These are phyloP conservation scores for Pinus tabuliformis DNA, from an alignment of 75 land plant species.

Conservation along the genomic window DNA sequence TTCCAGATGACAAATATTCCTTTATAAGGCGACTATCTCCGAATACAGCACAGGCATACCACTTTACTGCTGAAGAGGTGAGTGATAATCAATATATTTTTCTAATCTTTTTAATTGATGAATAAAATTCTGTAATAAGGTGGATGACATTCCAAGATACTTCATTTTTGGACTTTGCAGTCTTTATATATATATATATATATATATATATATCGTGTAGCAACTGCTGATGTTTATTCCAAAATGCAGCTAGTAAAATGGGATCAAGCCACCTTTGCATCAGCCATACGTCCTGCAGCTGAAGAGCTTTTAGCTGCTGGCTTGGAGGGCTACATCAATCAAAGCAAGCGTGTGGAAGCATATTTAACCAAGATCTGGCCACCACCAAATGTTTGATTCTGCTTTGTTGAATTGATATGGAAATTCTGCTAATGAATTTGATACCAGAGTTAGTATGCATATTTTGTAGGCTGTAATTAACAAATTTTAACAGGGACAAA, in stretches of 20 bases:
- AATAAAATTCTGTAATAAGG: background rate
- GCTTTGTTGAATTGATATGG: too few relatives aligned
- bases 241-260: constrained; percentile 59
- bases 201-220: background rate
- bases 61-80: constrained; percentile 78
- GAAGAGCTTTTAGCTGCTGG: constrained; percentile 76
- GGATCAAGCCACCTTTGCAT: constrained; percentile 78
- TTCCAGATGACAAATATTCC: constrained; percentile 80
- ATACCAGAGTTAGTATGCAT: too few relatives aligned
- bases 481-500: too few relatives aligned
- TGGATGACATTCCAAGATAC: background rate
- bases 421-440: too few relatives aligned
- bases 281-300: constrained; percentile 76
- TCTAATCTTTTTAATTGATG: background rate
- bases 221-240: background rate
- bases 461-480: too few relatives aligned
- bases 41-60: constrained; percentile 40
- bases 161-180: background rate
- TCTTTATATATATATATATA: background rate
- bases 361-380: constrained; percentile 92
- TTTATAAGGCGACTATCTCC: constrained; percentile 65
- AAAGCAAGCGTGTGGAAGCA: constrained; percentile 78
- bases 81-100: background rate
- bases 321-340: constrained; percentile 72
- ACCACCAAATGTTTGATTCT: constrained; percentile 83